phyloP scores from a whole-genome alignment of 2,329 filamentous ascomycete genomes.

The Remersonia thermophila region DNA sequence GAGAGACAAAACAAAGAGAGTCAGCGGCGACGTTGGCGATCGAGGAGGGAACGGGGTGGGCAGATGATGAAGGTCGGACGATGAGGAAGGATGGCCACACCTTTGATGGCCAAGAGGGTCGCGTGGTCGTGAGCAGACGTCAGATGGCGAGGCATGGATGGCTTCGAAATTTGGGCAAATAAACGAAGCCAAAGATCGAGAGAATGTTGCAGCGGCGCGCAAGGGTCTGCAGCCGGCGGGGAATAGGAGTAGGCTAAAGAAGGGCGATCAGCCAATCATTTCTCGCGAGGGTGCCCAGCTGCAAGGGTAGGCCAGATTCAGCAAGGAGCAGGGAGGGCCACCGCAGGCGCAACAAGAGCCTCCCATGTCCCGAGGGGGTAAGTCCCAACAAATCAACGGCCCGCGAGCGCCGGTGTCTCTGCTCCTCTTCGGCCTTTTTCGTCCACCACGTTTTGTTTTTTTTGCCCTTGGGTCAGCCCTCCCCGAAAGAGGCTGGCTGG shows the following conservation, averaged over 20 bases:
- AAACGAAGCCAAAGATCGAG: slow-evolving; percentile 4
- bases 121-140: slow-evolving; percentile 7
- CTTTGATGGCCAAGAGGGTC: slow-evolving; percentile 3
- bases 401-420: too few species aligned
- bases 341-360: too few species aligned
- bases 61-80: too few species aligned
- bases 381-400: too few species aligned
- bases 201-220: slow-evolving; percentile 4
- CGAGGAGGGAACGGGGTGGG: not conserved
- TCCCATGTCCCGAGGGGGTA: too few species aligned
- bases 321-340: too few species aligned
- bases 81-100: not conserved
- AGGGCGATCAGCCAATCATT: slow-evolving; percentile 5
- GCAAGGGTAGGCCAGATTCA: too few species aligned
- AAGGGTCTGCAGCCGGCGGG: slow-evolving; percentile 1
- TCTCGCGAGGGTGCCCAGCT: not conserved
- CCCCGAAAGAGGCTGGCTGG: too few species aligned
- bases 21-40: too few species aligned
- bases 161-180: slow-evolving; percentile 4
- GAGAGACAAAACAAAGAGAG: slow-evolving; percentile 7
- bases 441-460: too few species aligned
- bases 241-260: slow-evolving; percentile 1
- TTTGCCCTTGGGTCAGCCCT: too few species aligned
- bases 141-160: slow-evolving; percentile 15
- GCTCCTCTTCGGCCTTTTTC: too few species aligned